phyloP scores from a whole-genome alignment of 345 rosid genomes.

The Laguncularia racemosa region DNA sequence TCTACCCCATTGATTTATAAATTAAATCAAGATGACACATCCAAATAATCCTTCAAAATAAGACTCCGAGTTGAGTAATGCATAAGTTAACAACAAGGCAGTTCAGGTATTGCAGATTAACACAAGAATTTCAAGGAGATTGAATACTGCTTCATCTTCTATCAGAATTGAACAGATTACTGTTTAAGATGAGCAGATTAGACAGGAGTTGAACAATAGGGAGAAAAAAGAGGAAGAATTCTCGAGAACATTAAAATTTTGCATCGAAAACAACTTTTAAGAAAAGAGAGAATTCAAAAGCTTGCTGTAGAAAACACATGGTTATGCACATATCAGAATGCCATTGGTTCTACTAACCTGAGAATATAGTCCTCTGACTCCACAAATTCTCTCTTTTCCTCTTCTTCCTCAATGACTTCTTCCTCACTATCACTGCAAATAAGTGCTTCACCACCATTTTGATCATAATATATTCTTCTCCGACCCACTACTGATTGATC shows the following conservation, averaged over 20 bases:
- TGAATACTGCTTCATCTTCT: neutral
- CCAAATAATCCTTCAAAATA: too few species aligned
- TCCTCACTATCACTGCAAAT: conserved; percentile 99
- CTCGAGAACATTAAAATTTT: too few species aligned
- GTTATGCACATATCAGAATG: conserved; percentile 2
- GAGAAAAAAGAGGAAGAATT: too few species aligned
- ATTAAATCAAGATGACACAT: too few species aligned
- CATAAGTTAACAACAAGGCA: too few species aligned
- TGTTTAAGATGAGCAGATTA: neutral
- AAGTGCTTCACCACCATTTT: conserved; percentile 95
- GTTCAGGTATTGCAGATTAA: too few species aligned
- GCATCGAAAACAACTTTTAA: neutral
- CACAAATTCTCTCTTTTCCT: conserved; percentile 64
- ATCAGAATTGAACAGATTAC: neutral
- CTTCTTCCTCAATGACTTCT: conserved; percentile 78
- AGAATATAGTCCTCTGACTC: conserved; percentile 83
- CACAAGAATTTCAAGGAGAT: too few species aligned
- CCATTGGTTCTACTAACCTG: conserved; percentile 53
- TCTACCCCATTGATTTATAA: too few species aligned
- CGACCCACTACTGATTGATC: conserved; percentile 97
- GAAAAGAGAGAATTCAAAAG: neutral
- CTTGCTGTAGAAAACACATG: neutral
- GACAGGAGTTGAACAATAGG: too few species aligned
- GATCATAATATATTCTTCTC: conserved; percentile 96
- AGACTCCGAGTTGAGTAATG: too few species aligned